These are phyloP conservation scores for Malus hybrid DNA, from an alignment of 331 rosid genomes.

Conservation along the genomic window DNA sequence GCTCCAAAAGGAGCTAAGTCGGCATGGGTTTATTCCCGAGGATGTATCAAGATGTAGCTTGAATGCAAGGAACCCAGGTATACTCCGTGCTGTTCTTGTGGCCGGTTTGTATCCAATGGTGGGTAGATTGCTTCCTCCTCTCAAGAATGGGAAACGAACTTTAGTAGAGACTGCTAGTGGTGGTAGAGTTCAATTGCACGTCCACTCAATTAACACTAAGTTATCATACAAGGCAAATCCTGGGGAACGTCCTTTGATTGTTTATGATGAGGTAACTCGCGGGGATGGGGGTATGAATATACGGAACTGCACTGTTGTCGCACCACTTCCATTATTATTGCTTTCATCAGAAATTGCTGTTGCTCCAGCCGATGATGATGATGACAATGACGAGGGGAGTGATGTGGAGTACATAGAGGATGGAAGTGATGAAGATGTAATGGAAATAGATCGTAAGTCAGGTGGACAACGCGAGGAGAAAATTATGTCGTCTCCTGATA, in stretches of 20 bases:
- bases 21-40: conserved; percentile 52
- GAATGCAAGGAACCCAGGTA: conserved; percentile 64
- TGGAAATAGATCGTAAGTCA: conserved; percentile 39
- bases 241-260: conserved; percentile 31
- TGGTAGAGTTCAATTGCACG: conserved; percentile 59
- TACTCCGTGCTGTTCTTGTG: conserved; percentile 69
- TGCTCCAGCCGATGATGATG: conserved; percentile 38
- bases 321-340: conserved; percentile 70
- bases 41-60: conserved; percentile 46
- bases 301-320: conserved; percentile 58
- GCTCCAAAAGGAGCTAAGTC: conserved; percentile 61
- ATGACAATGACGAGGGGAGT: conserved; percentile 18
- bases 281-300: conserved; percentile 56
- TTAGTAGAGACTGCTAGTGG: conserved; percentile 48
- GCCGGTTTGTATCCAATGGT: conserved; percentile 92
- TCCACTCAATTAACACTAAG: conserved; percentile 38
- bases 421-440: conserved; percentile 42
- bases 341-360: conserved; percentile 83
- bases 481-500: conserved; percentile 75
- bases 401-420: conserved; percentile 21
- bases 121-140: conserved; percentile 48
- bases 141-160: conserved; percentile 18
- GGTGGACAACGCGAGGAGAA: conserved; percentile 37
- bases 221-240: conserved; percentile 10
- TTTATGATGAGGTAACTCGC: conserved; percentile 70